A percentile compares a stretch with the other conserved stretches of the same genome.
Conservation (phyloP, 371 early-diverging fungal genomes). For the Coelomomyces lativittatus region DNA sequence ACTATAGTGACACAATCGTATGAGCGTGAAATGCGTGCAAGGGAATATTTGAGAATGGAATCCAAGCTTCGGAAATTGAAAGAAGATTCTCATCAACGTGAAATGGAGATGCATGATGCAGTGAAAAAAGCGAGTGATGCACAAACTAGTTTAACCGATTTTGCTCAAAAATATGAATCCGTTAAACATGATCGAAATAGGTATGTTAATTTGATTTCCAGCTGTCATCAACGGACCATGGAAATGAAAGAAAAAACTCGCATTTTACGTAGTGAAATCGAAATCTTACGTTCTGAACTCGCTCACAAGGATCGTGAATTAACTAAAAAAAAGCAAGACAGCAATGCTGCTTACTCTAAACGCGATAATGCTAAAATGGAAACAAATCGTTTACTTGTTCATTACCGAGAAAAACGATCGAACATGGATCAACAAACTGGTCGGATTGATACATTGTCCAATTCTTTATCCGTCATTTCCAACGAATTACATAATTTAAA, state of each 20-base stretch:
- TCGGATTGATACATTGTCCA: slow-evolving; percentile 21
- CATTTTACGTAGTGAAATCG: slow-evolving; percentile 29
- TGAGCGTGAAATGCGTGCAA: slow-evolving; percentile 21
- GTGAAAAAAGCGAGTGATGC: slow-evolving; percentile 22
- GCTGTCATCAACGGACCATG: slow-evolving; percentile 19
- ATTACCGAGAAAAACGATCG: slow-evolving; percentile 19
- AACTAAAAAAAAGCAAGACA: slow-evolving; percentile 22
- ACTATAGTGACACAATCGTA: slow-evolving; percentile 7
- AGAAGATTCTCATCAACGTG: slow-evolving; percentile 15
- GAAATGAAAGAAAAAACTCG: slow-evolving; percentile 42
- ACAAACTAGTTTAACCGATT: slow-evolving; percentile 14
- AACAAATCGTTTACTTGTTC: slow-evolving; percentile 20
- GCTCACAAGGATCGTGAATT: slow-evolving; percentile 26
- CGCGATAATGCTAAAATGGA: slow-evolving; percentile 29
- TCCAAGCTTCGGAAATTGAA: slow-evolving; percentile 10
- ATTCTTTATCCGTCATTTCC: slow-evolving; percentile 15
- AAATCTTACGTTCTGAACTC: slow-evolving; percentile 30
- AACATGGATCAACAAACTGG: slow-evolving; percentile 25
- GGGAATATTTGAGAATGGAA: slow-evolving; percentile 23
- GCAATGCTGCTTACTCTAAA: slow-evolving; percentile 20
- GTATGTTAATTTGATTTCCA: slow-evolving; percentile 37
- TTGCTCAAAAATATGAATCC: slow-evolving; percentile 22
- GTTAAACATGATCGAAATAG: slow-evolving; percentile 41
- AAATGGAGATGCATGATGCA: slow-evolving; percentile 17
- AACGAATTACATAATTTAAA: slow-evolving; percentile 21